Conservation (phyloP, 768 basidiomycete genomes). For the Mycena polygramma region DNA sequence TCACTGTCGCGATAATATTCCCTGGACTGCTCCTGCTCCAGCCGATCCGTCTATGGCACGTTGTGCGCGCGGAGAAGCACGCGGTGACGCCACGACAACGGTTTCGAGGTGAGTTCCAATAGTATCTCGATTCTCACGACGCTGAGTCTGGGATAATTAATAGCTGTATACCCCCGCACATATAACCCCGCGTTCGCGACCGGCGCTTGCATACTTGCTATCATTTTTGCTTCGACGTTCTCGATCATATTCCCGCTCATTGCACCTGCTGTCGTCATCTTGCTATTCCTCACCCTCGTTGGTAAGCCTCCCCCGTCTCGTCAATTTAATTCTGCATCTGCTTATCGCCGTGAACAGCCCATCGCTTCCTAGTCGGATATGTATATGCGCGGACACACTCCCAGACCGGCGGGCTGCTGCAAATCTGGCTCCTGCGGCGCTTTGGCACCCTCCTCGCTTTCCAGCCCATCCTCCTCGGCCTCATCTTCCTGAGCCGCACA, state of each 20-base stretch:
- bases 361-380: conserved; percentile 84
- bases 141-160: not conserved
- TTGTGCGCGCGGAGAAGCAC: conserved; percentile 65
- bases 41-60: conserved; percentile 71
- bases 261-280: conserved; percentile 74
- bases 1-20: conserved; percentile 76
- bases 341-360: conserved; percentile 59
- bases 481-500: conserved; percentile 74
- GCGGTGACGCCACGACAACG: conserved; percentile 83
- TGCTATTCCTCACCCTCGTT: conserved; percentile 75
- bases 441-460: conserved; percentile 78
- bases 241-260: conserved; percentile 83
- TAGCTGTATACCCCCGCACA: conserved; percentile 77
- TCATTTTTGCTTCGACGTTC: conserved; percentile 82
- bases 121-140: not conserved
- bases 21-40: conserved; percentile 84
- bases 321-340: not conserved
- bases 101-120: conserved; percentile 72
- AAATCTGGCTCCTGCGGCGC: conserved; percentile 81
- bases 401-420: conserved; percentile 80
- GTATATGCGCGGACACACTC: conserved; percentile 81
- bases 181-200: conserved; percentile 80
- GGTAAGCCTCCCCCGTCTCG: conserved; percentile 55
- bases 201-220: conserved; percentile 73
- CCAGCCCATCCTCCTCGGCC: conserved; percentile 81